Conservation (phyloP, 495 filamentous ascomycete genomes). For the Tuber calosporum region DNA sequence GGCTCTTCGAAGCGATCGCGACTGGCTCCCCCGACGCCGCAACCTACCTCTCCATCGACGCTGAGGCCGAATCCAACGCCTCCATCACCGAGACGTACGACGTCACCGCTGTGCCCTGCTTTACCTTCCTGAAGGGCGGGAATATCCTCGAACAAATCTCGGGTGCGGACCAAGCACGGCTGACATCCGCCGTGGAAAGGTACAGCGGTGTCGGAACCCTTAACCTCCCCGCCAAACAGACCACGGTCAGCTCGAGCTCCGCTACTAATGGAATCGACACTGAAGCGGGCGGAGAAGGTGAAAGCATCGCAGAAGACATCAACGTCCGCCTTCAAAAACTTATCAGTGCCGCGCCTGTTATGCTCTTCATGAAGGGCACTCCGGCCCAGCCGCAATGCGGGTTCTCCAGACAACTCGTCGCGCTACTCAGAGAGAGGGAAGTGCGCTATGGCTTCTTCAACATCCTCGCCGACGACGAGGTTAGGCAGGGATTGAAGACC, state of each 20-base stretch:
- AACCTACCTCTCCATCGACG: constrained; percentile 59
- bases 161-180: constrained; percentile 76
- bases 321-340: constrained; percentile 66
- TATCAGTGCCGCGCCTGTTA: constrained; percentile 89
- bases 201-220: constrained; percentile 50
- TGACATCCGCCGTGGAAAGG: constrained; percentile 73
- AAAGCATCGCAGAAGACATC: constrained; percentile 56
- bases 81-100: constrained; percentile 56
- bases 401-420: constrained; percentile 83
- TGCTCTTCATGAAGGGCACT: constrained; percentile 95
- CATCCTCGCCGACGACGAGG: constrained; percentile 94
- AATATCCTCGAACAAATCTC: constrained; percentile 70
- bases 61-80: constrained; percentile 45
- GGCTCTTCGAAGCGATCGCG: constrained; percentile 76
- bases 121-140: constrained; percentile 67
- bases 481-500: constrained; percentile 88
- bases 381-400: constrained; percentile 88
- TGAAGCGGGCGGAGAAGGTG: constrained; percentile 46
- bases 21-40: constrained; percentile 61
- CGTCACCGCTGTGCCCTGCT: constrained; percentile 85
- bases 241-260: constrained; percentile 14
- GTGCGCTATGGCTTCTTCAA: constrained; percentile 99
- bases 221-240: constrained; percentile 42
- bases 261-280: constrained; percentile 13
- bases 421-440: constrained; percentile 71